These are phyloP conservation scores for Hymenoscyphus infarciens DNA, from an alignment of 2,329 filamentous ascomycete species.

Conservation along the genomic window DNA sequence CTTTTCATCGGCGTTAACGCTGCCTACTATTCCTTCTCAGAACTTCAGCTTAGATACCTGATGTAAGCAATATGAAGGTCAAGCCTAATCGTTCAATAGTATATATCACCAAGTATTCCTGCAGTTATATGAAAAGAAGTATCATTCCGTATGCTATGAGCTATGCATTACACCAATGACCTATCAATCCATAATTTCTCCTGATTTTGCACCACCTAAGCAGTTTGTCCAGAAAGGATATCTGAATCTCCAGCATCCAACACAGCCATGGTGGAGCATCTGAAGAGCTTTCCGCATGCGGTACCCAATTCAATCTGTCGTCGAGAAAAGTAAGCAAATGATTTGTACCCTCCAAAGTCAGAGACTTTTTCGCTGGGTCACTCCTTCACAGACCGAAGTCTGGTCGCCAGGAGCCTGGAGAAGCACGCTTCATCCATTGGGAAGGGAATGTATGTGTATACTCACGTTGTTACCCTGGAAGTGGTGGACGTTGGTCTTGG, in stretches of 20 bases:
- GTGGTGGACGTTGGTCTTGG: slow-evolving; percentile 95
- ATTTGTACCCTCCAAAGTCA: slow-evolving; percentile 81
- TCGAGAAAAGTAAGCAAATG: slow-evolving; percentile 51
- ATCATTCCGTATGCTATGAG: slow-evolving; percentile 29
- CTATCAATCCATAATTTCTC: slow-evolving; percentile 6
- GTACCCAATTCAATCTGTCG: slow-evolving; percentile 94
- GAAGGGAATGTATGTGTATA: slow-evolving; percentile 39
- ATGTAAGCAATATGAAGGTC: background rate
- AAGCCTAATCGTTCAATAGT: background rate
- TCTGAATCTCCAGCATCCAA: slow-evolving; percentile 98
- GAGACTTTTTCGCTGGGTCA: slow-evolving; percentile 90
- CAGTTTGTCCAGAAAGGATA: slow-evolving; percentile 77
- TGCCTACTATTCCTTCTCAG: too few relatives aligned
- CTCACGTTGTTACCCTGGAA: slow-evolving; percentile 99
- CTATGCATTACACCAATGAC: slow-evolving; percentile 9
- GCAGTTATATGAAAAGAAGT: slow-evolving; percentile 15
- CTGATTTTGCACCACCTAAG: slow-evolving; percentile 43
- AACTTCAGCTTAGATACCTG: background rate
- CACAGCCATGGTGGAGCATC: slow-evolving; percentile 95
- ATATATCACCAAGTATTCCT: background rate
- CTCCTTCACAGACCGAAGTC: slow-evolving; percentile 38
- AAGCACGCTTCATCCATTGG: slow-evolving; percentile 15
- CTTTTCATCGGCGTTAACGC: too few relatives aligned
- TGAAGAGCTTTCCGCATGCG: slow-evolving; percentile 98
- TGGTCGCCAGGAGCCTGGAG: slow-evolving; percentile 22